Evolutionary conservation across 129 eudicot genomes (phyloP).

Genomic region (Sambucus nigra): DNA sequence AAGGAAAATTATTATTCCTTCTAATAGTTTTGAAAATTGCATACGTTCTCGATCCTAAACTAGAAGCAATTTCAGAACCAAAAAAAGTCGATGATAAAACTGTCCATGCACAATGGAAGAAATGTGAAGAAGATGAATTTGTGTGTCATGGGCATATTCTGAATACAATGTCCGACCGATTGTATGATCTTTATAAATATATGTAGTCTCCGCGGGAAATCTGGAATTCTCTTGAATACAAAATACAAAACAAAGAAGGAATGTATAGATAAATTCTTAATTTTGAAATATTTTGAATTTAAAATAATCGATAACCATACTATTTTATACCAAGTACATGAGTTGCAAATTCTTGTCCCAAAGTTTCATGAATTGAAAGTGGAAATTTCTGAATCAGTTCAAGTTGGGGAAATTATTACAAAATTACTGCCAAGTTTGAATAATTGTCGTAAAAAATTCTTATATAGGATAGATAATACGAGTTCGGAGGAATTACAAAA

Average conservation of each 20-base stretch:
- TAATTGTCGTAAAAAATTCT: not conserved
- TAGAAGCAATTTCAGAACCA: not conserved
- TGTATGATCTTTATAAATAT: not conserved
- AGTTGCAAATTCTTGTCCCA: not conserved
- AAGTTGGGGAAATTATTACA: slow-evolving; percentile 11
- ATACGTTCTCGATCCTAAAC: slow-evolving; percentile 2
- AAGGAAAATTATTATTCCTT: slow-evolving; percentile 2
- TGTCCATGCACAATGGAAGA: not conserved
- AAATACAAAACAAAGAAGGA: slow-evolving; percentile 1
- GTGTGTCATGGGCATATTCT: slow-evolving; percentile 9
- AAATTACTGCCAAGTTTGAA: not conserved
- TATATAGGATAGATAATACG: not conserved
- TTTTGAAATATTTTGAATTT: slow-evolving; percentile 9
- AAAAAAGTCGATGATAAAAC: not conserved
- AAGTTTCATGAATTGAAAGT: not conserved
- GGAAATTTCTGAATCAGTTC: slow-evolving; percentile 1
- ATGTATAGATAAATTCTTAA: slow-evolving; percentile 7
- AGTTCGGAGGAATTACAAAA: not conserved
- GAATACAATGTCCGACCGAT: not conserved
- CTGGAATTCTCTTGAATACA: slow-evolving; percentile 2
- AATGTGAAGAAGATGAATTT: too few species aligned
- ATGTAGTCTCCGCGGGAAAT: not conserved
- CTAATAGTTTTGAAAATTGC: not conserved
- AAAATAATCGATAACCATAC: not conserved
- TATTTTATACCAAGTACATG: slow-evolving; percentile 13